These are phyloP conservation scores for Rutstroemia sydowiana DNA, from an alignment of 2,329 filamentous ascomycete species.

Conservation along the genomic window DNA sequence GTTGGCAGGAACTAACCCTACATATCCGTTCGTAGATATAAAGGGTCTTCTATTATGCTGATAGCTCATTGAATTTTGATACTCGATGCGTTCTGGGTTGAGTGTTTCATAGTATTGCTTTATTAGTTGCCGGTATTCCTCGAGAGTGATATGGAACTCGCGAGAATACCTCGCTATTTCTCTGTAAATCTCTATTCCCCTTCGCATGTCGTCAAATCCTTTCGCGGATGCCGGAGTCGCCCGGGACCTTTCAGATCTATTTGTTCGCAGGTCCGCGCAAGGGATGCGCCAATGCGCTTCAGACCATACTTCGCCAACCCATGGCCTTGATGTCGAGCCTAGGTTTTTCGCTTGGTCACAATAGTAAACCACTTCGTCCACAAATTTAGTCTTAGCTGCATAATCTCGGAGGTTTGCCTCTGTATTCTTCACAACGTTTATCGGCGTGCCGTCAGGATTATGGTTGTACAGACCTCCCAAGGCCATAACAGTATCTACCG, in stretches of 20 bases:
- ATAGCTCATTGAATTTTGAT: constrained; percentile 4
- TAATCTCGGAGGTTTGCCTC: neutral
- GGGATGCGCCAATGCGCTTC: constrained; percentile 10
- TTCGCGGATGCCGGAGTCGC: neutral
- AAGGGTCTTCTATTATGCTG: constrained; percentile 7
- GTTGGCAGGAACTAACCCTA: neutral
- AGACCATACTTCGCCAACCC: neutral
- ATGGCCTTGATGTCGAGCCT: neutral
- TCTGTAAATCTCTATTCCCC: constrained; percentile 2
- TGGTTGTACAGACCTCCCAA: neutral
- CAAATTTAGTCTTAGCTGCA: neutral
- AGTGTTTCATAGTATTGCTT: neutral
- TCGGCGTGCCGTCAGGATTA: neutral
- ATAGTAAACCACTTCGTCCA: constrained; percentile 1
- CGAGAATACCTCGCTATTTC: neutral
- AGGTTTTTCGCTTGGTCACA: neutral
- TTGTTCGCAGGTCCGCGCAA: constrained; percentile 2
- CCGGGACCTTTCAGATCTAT: neutral
- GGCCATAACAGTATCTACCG: neutral
- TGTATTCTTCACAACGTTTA: neutral
- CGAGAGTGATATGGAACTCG: neutral
- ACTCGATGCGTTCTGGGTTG: neutral
- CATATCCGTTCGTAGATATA: constrained; percentile 10
- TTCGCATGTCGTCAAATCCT: constrained; percentile 3
- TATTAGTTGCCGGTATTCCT: neutral